Percentiles rank a stretch among this genome's conserved stretches.
Evolutionary conservation across 2,329 filamentous ascomycete genomes (phyloP).

Genomic region (Tolypocladium sp.): DNA sequence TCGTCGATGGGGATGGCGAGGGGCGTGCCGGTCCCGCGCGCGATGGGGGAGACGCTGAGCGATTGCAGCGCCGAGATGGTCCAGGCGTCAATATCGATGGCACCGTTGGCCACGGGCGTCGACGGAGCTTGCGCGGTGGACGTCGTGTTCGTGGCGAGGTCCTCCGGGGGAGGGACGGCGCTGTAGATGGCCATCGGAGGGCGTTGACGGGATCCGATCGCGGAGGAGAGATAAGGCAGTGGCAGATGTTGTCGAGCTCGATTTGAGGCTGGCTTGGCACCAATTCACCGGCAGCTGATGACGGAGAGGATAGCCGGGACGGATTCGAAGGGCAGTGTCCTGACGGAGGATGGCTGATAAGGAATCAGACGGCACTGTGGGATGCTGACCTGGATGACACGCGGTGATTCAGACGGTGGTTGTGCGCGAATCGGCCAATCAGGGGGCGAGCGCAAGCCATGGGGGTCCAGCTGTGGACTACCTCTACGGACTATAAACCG

Average conservation of each 20-base stretch:
- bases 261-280: neutral
- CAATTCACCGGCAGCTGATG: neutral
- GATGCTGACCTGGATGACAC: constrained; percentile 4
- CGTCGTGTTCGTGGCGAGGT: constrained; percentile 12
- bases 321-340: neutral
- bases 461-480: constrained; percentile 3
- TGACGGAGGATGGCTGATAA: neutral
- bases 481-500: neutral
- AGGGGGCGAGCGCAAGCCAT: constrained; percentile 21
- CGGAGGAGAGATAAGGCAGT: neutral
- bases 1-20: constrained; percentile 72
- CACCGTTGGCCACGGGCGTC: constrained; percentile 13
- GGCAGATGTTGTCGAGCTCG: neutral
- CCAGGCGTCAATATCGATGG: constrained; percentile 59
- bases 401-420: constrained; percentile 12
- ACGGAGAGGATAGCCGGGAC: neutral
- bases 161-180: constrained; percentile 38
- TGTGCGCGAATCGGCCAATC: constrained; percentile 15
- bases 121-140: constrained; percentile 11
- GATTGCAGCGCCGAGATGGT: constrained; percentile 48
- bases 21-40: constrained; percentile 51
- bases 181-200: constrained; percentile 40
- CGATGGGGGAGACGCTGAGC: constrained; percentile 43
- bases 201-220: neutral
- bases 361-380: neutral